These are phyloP conservation scores for Trichoderma breve DNA, from an alignment of 2,329 filamentous ascomycete species.

Conservation along the genomic window DNA sequence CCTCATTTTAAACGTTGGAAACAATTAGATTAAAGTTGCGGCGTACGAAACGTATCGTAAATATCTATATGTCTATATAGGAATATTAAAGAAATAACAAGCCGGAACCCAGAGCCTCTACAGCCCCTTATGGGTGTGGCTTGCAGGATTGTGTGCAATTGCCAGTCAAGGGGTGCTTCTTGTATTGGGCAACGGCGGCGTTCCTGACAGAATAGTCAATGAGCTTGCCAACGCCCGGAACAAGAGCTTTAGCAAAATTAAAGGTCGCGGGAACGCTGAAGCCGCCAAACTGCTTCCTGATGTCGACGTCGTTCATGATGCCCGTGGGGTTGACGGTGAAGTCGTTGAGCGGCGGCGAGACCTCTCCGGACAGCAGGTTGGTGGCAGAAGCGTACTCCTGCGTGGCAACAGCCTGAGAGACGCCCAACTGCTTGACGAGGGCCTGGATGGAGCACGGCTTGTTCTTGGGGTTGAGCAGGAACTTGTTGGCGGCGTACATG, in stretches of 20 bases:
- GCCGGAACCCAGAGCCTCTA: not conserved
- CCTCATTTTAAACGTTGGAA: not conserved
- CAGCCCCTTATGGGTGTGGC: not conserved
- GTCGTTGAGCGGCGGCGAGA: not conserved
- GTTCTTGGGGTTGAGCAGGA: constrained; percentile 1
- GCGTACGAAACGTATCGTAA: not conserved
- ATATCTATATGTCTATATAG: not conserved
- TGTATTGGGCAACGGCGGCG: not conserved
- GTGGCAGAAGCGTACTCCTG: not conserved
- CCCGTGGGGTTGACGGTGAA: not conserved
- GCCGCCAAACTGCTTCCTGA: not conserved
- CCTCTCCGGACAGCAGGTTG: not conserved
- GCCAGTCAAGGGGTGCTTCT: not conserved
- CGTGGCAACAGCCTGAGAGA: not conserved
- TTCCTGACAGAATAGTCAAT: constrained; percentile 1
- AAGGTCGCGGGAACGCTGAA: not conserved
- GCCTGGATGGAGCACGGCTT: not conserved
- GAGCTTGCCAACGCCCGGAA: constrained; percentile 5
- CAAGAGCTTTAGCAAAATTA: not conserved
- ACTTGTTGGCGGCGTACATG: constrained; percentile 11
- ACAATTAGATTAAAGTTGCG: not conserved
- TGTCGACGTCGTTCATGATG: not conserved
- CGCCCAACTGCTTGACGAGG: not conserved
- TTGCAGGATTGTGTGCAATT: not conserved
- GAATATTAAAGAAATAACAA: not conserved